Conservation (phyloP, 1,139 yeast species). For the Sugiyamaella japonica region DNA sequence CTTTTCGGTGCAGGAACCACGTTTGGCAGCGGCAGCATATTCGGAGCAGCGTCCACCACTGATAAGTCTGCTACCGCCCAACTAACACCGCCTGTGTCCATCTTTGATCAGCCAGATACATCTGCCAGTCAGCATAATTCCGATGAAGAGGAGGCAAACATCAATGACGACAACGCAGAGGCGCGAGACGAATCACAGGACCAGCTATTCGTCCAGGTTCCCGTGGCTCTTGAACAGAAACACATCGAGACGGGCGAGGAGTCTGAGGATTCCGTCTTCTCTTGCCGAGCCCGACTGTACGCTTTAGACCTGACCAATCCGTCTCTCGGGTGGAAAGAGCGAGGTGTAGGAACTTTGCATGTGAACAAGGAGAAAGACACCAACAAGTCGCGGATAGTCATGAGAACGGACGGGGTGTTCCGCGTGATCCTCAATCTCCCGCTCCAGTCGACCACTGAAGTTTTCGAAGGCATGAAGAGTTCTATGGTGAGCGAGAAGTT, state of each 20-base stretch:
- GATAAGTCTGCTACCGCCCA: background rate
- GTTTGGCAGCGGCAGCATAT: slow-evolving; percentile 7
- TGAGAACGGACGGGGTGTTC: slow-evolving; percentile 88
- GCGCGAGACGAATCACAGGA: slow-evolving; percentile 29
- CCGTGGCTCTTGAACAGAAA: slow-evolving; percentile 40
- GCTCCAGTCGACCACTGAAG: slow-evolving; percentile 56
- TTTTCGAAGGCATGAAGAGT: slow-evolving; percentile 79
- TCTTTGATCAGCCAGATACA: slow-evolving; percentile 20
- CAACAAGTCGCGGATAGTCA: slow-evolving; percentile 60
- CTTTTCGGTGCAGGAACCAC: slow-evolving; percentile 14
- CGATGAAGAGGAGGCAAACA: slow-evolving; percentile 20
- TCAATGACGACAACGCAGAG: slow-evolving; percentile 21
- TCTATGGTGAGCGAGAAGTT: slow-evolving; percentile 78
- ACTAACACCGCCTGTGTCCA: slow-evolving; percentile 3
- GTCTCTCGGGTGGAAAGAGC: slow-evolving; percentile 88
- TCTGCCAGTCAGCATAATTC: slow-evolving; percentile 13
- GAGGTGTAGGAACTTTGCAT: slow-evolving; percentile 87
- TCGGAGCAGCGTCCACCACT: slow-evolving; percentile 7
- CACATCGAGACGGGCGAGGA: slow-evolving; percentile 87
- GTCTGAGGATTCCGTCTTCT: slow-evolving; percentile 67
- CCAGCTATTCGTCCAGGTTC: slow-evolving; percentile 33
- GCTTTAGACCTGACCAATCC: slow-evolving; percentile 66
- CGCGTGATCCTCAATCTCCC: slow-evolving; percentile 81
- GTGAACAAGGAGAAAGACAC: slow-evolving; percentile 51
- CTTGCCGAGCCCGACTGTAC: slow-evolving; percentile 76